phyloP scores from a whole-genome alignment of 768 basidiomycete species.

The Agaricus blazei region DNA sequence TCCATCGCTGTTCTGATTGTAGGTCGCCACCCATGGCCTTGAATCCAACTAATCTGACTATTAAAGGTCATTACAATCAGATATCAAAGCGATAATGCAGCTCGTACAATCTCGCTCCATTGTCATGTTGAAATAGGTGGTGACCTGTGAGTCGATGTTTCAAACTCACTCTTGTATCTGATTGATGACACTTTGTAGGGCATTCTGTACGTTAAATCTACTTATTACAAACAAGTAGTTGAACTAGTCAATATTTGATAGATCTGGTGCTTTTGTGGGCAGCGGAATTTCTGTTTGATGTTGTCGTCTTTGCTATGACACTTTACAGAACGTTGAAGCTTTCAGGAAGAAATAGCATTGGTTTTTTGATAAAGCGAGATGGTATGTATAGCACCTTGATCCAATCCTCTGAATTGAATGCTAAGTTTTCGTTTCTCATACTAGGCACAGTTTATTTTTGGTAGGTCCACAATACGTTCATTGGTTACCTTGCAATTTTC shows the following conservation, averaged over 20 bases:
- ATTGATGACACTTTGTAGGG: no score
- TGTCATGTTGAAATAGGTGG: no score
- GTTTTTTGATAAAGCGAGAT: conserved; percentile 31
- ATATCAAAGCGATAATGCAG: no score
- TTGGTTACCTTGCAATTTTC: conserved; percentile 2
- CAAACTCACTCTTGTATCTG: no score
- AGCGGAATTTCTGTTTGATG: conserved; percentile 33
- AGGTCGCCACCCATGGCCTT: no score
- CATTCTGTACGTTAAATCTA: no score
- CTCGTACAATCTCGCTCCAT: no score
- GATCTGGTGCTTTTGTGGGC: conserved; percentile 32
- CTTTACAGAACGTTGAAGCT: conserved; percentile 28
- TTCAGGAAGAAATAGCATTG: conserved; percentile 13
- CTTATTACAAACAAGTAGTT: no score
- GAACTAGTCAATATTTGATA: conserved; percentile 4
- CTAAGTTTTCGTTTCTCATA: background rate
- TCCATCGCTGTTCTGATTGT: no score
- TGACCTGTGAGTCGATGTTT: no score
- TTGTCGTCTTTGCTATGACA: conserved; percentile 35
- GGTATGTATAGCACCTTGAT: conserved; percentile 20
- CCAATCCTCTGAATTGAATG: background rate
- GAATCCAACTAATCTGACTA: no score
- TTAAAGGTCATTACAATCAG: no score
- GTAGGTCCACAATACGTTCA: conserved; percentile 14
- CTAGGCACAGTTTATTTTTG: conserved; percentile 37